A percentile compares a stretch with the other conserved stretches of the same genome.
These are phyloP conservation scores for Chlamydomonas incerta DNA, from an alignment of 139 green algal genomes.

Conservation along the genomic window DNA sequence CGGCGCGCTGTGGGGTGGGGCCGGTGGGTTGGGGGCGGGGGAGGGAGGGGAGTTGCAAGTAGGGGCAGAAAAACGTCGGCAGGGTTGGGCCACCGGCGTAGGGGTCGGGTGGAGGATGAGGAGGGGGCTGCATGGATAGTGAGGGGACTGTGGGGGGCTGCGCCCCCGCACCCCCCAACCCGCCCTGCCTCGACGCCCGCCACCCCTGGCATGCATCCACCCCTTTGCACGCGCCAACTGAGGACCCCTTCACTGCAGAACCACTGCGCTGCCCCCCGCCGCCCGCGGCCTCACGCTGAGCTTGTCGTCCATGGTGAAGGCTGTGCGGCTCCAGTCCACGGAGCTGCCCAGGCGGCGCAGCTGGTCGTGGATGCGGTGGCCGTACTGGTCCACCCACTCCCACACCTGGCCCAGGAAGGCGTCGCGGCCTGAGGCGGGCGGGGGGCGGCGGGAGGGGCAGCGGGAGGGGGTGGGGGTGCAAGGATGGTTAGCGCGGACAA, in stretches of 20 bases:
- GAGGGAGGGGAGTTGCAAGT: too few relatives aligned
- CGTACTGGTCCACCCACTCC: constrained; percentile 93
- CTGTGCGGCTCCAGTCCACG: constrained; percentile 91
- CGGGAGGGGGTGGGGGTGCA: not conserved
- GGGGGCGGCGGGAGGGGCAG: not conserved
- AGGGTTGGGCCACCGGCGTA: too few relatives aligned
- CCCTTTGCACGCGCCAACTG: too few relatives aligned
- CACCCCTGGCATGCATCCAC: too few relatives aligned
- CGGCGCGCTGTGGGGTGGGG: constrained; percentile 43
- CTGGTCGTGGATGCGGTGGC: constrained; percentile 90
- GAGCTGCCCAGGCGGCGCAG: constrained; percentile 89
- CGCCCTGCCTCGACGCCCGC: too few relatives aligned
- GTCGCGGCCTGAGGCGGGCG: constrained; percentile 80
- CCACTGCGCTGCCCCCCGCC: too few relatives aligned
- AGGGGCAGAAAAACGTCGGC: too few relatives aligned
- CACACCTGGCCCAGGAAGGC: constrained; percentile 91
- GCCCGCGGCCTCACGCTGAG: constrained; percentile 77
- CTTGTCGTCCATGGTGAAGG: constrained; percentile 98
- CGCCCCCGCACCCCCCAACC: too few relatives aligned
- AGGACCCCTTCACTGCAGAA: too few relatives aligned
- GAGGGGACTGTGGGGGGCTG: too few relatives aligned
- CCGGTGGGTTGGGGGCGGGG: not conserved
- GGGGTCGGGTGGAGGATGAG: too few relatives aligned
- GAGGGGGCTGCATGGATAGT: too few relatives aligned
- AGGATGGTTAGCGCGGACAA: not conserved